These are phyloP conservation scores for Zygosaccharomyces pseudobailii DNA, from an alignment of 1,139 yeast species.

Conservation along the genomic window DNA sequence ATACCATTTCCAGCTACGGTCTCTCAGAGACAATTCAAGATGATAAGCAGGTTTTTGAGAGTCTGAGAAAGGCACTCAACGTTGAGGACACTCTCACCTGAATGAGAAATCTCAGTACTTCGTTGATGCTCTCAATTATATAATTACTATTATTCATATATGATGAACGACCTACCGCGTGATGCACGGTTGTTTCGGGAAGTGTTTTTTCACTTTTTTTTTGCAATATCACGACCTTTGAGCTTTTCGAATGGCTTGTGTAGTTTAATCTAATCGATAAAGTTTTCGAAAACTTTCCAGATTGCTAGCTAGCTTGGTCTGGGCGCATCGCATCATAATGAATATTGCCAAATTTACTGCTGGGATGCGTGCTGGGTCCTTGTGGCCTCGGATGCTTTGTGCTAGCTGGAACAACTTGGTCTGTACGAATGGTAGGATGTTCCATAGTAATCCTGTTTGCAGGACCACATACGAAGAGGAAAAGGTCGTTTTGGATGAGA, in stretches of 20 bases:
- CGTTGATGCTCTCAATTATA: not conserved
- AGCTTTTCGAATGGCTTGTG: not conserved
- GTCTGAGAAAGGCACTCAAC: conserved; percentile 7
- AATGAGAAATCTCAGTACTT: not conserved
- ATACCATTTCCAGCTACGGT: conserved; percentile 55
- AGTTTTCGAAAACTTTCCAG: not conserved
- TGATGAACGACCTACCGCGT: not conserved
- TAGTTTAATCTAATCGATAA: not conserved
- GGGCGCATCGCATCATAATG: conserved; percentile 2
- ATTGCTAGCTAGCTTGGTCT: not conserved
- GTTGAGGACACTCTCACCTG: not conserved
- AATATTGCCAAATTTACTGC: conserved; percentile 1
- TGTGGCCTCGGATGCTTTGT: not conserved
- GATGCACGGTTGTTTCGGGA: conserved; percentile 4
- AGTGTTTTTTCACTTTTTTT: conserved; percentile 1
- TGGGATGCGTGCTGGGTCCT: conserved; percentile 1
- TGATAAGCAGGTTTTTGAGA: conserved; percentile 33
- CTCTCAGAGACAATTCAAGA: conserved; percentile 51
- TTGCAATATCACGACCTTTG: not conserved
- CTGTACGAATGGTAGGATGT: conserved; percentile 2
- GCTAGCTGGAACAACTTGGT: not conserved
- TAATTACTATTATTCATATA: not conserved
- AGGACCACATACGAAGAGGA: conserved; percentile 60
- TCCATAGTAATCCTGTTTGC: conserved; percentile 26
- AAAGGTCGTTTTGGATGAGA: conserved; percentile 58